Conservation (phyloP, 1,139 yeast genomes). For the Hansenula anomala region DNA sequence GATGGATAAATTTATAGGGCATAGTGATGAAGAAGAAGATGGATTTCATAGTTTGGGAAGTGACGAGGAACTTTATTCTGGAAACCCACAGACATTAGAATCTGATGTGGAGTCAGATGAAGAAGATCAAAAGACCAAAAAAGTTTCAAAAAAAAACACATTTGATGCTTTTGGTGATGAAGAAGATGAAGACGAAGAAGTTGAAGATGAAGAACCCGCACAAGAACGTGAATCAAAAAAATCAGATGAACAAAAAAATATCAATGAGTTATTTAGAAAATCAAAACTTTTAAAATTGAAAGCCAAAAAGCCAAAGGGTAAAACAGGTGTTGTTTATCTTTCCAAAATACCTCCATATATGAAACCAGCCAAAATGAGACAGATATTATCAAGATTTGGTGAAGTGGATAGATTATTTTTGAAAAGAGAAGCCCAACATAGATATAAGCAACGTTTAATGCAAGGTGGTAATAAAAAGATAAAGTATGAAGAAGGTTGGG, state of each 20-base stretch:
- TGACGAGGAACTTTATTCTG: constrained; percentile 19
- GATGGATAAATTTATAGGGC: constrained; percentile 18
- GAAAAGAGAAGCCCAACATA: constrained; percentile 75
- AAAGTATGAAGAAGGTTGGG: constrained; percentile 95
- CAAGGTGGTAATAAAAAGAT: constrained; percentile 93
- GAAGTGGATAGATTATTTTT: constrained; percentile 78
- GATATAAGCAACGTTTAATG: constrained; percentile 64
- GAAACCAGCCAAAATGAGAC: constrained; percentile 90
- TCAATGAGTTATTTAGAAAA: constrained; percentile 24
- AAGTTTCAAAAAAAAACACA: constrained; percentile 7
- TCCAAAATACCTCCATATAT: constrained; percentile 93
- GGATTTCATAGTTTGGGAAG: constrained; percentile 11
- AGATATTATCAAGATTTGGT: constrained; percentile 77
- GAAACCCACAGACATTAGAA: constrained; percentile 2
- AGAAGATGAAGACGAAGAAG: too few relatives aligned
- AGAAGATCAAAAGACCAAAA: constrained; percentile 6
- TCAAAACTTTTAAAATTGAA: constrained; percentile 51
- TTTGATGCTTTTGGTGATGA: constrained; percentile 15
- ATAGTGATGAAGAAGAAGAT: constrained; percentile 9
- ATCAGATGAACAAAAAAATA: constrained; percentile 20
- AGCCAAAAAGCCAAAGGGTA: constrained; percentile 54
- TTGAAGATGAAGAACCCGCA: constrained; percentile 13
- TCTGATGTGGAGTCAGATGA: constrained; percentile 12
- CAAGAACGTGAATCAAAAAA: constrained; percentile 12
- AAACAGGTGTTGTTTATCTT: constrained; percentile 87